These are phyloP conservation scores for Ophioceras dolichostomum DNA, from an alignment of 2,329 filamentous ascomycete species.

Conservation along the genomic window DNA sequence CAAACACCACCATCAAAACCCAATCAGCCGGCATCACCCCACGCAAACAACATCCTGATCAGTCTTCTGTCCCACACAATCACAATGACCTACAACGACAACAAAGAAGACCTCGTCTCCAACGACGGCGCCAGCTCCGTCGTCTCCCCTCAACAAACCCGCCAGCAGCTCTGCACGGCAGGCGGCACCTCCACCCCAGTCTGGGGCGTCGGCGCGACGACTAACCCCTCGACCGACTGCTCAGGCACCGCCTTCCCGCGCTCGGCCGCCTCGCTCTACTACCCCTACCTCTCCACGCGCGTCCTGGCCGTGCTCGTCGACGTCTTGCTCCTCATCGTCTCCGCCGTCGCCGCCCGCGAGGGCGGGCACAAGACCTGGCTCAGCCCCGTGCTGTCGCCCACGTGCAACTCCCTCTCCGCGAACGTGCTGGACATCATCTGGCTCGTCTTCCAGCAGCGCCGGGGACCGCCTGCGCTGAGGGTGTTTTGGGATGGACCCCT, in stretches of 20 bases:
- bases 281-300: not conserved
- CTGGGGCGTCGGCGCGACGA: no score
- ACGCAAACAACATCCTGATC: no score
- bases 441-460: not conserved
- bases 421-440: not conserved
- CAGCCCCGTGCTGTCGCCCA: not conserved
- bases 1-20: no score
- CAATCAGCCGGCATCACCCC: no score
- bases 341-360: not conserved
- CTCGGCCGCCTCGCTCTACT: not conserved
- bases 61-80: no score
- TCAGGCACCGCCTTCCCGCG: not conserved
- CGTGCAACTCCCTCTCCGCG: not conserved
- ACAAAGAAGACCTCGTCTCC: not conserved
- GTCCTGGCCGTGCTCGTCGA: not conserved
- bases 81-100: not conserved
- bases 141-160: not conserved
- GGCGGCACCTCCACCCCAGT: no score
- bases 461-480: not conserved
- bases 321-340: not conserved
- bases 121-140: not conserved
- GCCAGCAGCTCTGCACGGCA: no score
- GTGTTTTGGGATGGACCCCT: constrained; percentile 1
- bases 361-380: not conserved
- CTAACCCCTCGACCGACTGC: no score